A percentile compares a stretch with the other conserved stretches of the same genome.
phyloP scores from a whole-genome alignment of 2,329 filamentous ascomycete genomes.

The Fusarium illudens region DNA sequence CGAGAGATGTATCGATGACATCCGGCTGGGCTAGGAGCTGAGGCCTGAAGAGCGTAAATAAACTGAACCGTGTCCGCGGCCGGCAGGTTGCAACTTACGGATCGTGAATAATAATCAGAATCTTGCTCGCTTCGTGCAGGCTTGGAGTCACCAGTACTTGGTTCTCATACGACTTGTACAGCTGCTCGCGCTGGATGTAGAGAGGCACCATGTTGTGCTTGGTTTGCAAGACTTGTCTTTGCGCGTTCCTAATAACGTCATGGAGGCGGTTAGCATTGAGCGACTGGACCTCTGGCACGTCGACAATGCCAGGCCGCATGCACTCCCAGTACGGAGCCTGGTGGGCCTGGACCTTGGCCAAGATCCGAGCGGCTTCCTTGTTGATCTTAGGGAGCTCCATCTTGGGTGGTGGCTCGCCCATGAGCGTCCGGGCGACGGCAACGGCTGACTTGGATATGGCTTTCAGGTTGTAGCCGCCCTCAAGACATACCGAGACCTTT shows the following conservation, averaged over 20 bases:
- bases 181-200: conserved; percentile 76
- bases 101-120: conserved; percentile 91
- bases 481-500: conserved; percentile 90
- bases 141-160: conserved; percentile 84
- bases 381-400: conserved; percentile 66
- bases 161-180: conserved; percentile 83
- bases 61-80: background rate
- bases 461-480: conserved; percentile 93
- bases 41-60: conserved; percentile 56
- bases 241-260: conserved; percentile 80
- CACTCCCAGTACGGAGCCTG: conserved; percentile 85
- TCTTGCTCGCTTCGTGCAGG: conserved; percentile 70
- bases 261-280: conserved; percentile 72
- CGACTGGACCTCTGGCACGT: conserved; percentile 60
- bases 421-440: conserved; percentile 89
- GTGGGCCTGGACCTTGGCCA: conserved; percentile 67
- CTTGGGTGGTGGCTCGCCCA: conserved; percentile 87
- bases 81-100: conserved; percentile 64
- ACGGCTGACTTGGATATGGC: conserved; percentile 94
- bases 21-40: conserved; percentile 74
- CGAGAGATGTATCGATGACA: conserved; percentile 74
- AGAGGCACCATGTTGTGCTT: conserved; percentile 82
- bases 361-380: conserved; percentile 63
- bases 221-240: conserved; percentile 74
- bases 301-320: conserved; percentile 74